Evolutionary conservation across 2,329 filamentous ascomycete species (phyloP).

Genomic region (Lizonia empirigonia): DNA sequence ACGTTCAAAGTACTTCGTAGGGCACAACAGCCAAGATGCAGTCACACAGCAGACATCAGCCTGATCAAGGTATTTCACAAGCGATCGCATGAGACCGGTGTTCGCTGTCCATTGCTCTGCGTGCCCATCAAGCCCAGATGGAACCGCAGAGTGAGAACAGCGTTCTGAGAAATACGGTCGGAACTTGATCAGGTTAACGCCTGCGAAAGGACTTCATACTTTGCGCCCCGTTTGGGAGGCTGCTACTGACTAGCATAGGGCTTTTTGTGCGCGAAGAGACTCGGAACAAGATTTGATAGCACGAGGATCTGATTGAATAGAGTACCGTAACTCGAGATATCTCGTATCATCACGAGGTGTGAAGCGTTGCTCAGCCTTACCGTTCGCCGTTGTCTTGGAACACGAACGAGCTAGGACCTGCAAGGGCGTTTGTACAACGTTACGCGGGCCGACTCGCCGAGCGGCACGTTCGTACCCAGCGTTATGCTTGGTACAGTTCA

Average conservation of each 20-base stretch:
- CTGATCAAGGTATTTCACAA: slow-evolving; percentile 45
- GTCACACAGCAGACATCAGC: slow-evolving; percentile 39
- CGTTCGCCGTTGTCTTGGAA: not conserved
- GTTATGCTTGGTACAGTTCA: slow-evolving; percentile 4
- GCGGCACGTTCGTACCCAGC: slow-evolving; percentile 8
- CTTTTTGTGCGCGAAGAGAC: not conserved
- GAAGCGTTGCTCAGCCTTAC: not conserved
- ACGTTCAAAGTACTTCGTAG: slow-evolving; percentile 31
- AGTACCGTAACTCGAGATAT: not conserved
- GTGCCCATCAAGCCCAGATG: not conserved
- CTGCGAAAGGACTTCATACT: slow-evolving; percentile 60
- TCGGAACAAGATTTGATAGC: not conserved
- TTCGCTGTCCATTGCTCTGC: slow-evolving; percentile 18
- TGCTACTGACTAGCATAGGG: slow-evolving; percentile 44
- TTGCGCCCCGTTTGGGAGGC: slow-evolving; percentile 33
- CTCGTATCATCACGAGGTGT: not conserved
- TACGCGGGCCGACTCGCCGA: not conserved
- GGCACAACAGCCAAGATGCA: slow-evolving; percentile 33
- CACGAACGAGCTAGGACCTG: slow-evolving; percentile 7
- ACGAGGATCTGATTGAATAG: not conserved
- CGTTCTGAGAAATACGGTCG: slow-evolving; percentile 60
- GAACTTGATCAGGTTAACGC: slow-evolving; percentile 61
- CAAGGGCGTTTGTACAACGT: slow-evolving; percentile 9
- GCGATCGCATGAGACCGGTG: slow-evolving; percentile 47
- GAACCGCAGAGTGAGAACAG: not conserved